Conservation (phyloP, 164 flowering plant genomes). For the Sextonia rubra region DNA sequence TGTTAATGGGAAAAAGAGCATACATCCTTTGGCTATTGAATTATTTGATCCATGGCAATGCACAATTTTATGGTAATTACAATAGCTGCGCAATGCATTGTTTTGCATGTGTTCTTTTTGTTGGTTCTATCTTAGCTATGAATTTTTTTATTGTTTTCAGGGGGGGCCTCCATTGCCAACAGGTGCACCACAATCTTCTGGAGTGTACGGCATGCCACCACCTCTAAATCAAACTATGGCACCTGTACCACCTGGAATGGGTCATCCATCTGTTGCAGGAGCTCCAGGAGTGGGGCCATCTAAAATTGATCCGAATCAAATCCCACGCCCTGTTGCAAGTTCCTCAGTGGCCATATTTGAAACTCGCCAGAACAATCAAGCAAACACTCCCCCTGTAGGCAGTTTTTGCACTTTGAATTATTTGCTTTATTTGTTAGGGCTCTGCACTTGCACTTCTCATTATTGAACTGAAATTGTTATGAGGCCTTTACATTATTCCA, state of each 20-base stretch:
- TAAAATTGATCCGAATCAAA: conserved; percentile 91
- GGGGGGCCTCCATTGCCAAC: conserved; percentile 41
- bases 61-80: not conserved
- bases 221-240: conserved; percentile 58
- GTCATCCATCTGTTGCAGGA: conserved; percentile 48
- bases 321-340: conserved; percentile 80
- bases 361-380: conserved; percentile 86
- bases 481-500: not conserved
- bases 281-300: conserved; percentile 51
- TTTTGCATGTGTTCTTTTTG: not conserved
- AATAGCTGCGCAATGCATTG: not conserved
- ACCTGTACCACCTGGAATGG: conserved; percentile 48
- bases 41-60: not conserved
- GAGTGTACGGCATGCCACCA: conserved; percentile 77
- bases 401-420: not conserved
- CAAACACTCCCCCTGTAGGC: conserved; percentile 81
- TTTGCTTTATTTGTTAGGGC: not conserved
- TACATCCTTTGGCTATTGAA: not conserved
- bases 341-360: conserved; percentile 53
- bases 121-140: not conserved
- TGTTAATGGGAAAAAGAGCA: not conserved
- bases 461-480: not conserved
- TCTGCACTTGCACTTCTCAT: not conserved
- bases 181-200: conserved; percentile 58
- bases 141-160: conserved; percentile 17